These are phyloP conservation scores for Tuber umbilicatum DNA, from an alignment of 495 filamentous ascomycete species.

Conservation along the genomic window DNA sequence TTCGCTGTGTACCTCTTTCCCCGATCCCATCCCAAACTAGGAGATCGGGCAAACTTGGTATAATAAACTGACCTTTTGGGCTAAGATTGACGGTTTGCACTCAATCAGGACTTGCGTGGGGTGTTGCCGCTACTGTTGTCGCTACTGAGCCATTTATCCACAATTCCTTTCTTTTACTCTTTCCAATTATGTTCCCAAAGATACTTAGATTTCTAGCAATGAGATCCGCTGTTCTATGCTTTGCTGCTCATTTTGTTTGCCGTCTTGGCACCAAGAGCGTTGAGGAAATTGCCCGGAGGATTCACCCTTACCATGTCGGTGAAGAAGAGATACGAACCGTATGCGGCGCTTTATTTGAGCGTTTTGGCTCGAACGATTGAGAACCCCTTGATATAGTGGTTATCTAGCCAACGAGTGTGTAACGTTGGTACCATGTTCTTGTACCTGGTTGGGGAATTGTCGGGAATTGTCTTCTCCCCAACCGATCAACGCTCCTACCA, in stretches of 20 bases:
- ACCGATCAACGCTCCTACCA: slow-evolving; percentile 63
- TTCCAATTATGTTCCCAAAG: slow-evolving; percentile 11
- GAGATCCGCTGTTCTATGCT: slow-evolving; percentile 69
- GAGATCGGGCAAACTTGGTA: slow-evolving; percentile 27
- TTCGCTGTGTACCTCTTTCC: slow-evolving; percentile 21
- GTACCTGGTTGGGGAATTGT: slow-evolving; percentile 76
- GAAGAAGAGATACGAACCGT: slow-evolving; percentile 60
- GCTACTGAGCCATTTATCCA: slow-evolving; percentile 31
- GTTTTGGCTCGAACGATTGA: slow-evolving; percentile 52
- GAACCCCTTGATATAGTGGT: background rate
- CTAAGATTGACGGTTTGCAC: slow-evolving; percentile 88
- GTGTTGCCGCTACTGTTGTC: slow-evolving; percentile 91
- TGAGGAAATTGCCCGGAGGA: slow-evolving; percentile 65
- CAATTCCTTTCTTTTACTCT: background rate
- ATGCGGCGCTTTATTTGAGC: slow-evolving; percentile 61
- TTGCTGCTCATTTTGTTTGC: slow-evolving; percentile 64
- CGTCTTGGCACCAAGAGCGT: slow-evolving; percentile 62
- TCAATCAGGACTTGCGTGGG: slow-evolving; percentile 94
- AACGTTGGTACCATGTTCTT: slow-evolving; percentile 66
- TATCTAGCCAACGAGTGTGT: slow-evolving; percentile 2
- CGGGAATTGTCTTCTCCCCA: slow-evolving; percentile 65
- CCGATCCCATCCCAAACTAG: slow-evolving; percentile 32
- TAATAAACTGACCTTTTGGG: slow-evolving; percentile 48
- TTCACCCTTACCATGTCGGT: slow-evolving; percentile 79
- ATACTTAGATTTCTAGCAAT: slow-evolving; percentile 52